These are phyloP conservation scores for Avena insularis DNA, from an alignment of 176 grass and related monocot genomes.

Conservation along the genomic window DNA sequence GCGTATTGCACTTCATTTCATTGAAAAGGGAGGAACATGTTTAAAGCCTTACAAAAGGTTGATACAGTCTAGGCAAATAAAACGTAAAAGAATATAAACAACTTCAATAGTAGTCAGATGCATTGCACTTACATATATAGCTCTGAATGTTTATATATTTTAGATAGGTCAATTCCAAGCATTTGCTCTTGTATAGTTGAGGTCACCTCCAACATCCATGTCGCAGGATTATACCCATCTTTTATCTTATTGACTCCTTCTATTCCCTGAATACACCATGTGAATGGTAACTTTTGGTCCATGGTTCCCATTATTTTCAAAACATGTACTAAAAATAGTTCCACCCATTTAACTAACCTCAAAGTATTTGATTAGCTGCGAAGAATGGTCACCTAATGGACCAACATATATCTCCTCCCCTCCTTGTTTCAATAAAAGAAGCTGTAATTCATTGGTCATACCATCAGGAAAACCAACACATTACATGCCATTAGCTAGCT, in stretches of 20 bases:
- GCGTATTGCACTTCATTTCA: too few species aligned
- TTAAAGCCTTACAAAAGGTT: neutral
- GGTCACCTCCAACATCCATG: conserved; percentile 38
- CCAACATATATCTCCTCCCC: conserved; percentile 39
- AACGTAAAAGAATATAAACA: neutral
- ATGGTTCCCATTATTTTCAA: neutral
- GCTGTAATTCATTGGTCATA: neutral
- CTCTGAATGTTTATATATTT: conserved; percentile 25
- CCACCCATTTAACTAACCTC: neutral
- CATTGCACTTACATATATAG: conserved; percentile 37
- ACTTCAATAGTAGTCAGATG: neutral
- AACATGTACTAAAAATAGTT: neutral
- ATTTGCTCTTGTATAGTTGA: conserved; percentile 20
- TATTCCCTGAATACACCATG: conserved; percentile 30
- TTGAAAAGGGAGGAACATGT: neutral
- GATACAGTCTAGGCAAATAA: too few species aligned
- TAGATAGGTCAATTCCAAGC: neutral
- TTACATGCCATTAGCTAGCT: neutral
- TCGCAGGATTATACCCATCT: conserved; percentile 29
- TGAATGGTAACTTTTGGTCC: neutral
- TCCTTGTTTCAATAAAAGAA: conserved; percentile 8
- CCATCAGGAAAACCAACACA: neutral
- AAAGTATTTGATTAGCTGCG: conserved; percentile 9
- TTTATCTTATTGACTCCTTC: neutral
- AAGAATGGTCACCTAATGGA: neutral